A percentile compares a stretch with the other conserved stretches of the same genome.
These are phyloP conservation scores for Syzygium malaccense DNA, from an alignment of 441 rosid genomes.

Conservation along the genomic window DNA sequence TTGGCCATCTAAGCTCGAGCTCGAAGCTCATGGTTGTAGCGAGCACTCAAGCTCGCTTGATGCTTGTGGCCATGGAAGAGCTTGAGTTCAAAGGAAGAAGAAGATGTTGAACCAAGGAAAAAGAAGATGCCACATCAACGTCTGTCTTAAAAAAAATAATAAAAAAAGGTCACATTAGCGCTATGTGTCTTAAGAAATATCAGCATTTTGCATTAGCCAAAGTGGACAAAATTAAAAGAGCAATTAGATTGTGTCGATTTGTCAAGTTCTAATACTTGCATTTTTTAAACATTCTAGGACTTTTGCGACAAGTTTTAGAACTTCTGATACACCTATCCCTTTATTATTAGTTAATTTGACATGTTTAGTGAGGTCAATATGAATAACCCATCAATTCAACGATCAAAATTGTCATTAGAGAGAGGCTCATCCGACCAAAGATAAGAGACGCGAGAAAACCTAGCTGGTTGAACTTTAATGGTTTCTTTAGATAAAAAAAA, in stretches of 20 bases:
- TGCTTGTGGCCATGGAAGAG: not conserved
- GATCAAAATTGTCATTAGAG: not conserved
- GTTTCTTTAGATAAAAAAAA: too few relatives aligned
- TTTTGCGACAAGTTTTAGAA: not conserved
- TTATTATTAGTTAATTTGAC: not conserved
- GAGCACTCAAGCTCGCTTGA: not conserved
- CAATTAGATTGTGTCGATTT: accelerated
- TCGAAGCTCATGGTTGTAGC: not conserved
- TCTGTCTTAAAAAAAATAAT: not conserved
- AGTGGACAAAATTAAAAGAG: not conserved
- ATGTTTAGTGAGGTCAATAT: not conserved
- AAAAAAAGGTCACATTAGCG: accelerated
- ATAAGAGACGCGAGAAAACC: too few relatives aligned
- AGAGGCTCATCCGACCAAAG: too few relatives aligned
- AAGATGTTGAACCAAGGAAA: not conserved
- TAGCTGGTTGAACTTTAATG: too few relatives aligned
- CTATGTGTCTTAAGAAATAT: not conserved
- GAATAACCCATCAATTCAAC: not conserved
- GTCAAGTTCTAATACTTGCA: accelerated
- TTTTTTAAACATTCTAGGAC: accelerated
- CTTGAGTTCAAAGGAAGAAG: not conserved
- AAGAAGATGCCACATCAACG: not conserved
- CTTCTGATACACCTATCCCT: accelerated
- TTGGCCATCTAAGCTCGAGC: not conserved
- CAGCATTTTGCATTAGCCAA: too few relatives aligned